Evolutionary conservation across 1,284 basidiomycete genomes (phyloP).

Genomic region (Cutaneotrichosporon sp.): DNA sequence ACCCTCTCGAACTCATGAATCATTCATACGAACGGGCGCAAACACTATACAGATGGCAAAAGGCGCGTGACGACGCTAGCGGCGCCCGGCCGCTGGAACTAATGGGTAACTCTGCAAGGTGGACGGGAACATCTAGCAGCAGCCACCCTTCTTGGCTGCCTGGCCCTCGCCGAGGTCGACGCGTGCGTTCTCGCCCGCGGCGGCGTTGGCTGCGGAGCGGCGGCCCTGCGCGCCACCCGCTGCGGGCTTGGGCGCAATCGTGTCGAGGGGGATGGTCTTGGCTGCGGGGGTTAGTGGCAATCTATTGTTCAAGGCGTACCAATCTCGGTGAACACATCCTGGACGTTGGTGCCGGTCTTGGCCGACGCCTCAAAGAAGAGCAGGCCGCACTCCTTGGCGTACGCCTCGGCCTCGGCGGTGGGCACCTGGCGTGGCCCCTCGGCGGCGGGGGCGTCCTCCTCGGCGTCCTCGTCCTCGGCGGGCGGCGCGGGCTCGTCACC

Average conservation of each 20-base stretch:
- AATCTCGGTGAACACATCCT: slow-evolving; percentile 98
- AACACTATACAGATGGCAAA: slow-evolving; percentile 10
- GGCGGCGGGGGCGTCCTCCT: slow-evolving; percentile 35
- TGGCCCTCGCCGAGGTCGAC: slow-evolving; percentile 72
- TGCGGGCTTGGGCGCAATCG: slow-evolving; percentile 72
- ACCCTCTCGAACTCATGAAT: slow-evolving; percentile 4
- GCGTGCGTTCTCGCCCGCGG: slow-evolving; percentile 60
- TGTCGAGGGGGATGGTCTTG: slow-evolving; percentile 96
- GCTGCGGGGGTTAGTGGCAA: slow-evolving; percentile 57
- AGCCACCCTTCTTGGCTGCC: slow-evolving; percentile 50
- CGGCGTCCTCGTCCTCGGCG: slow-evolving; percentile 46
- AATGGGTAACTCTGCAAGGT: background rate
- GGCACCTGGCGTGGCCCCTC: slow-evolving; percentile 83
- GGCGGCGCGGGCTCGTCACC: slow-evolving; percentile 53
- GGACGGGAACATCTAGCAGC: slow-evolving; percentile 33
- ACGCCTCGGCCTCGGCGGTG: slow-evolving; percentile 91
- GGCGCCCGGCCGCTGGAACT: slow-evolving; percentile 4
- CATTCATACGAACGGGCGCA: slow-evolving; percentile 12
- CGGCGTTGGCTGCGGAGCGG: slow-evolving; percentile 59
- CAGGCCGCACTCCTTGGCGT: slow-evolving; percentile 88
- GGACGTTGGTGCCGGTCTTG: slow-evolving; percentile 95
- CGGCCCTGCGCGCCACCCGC: slow-evolving; percentile 60
- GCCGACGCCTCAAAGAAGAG: slow-evolving; percentile 98
- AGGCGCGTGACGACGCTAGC: background rate
- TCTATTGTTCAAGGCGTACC: too few relatives aligned